Evolutionary conservation across 2,329 filamentous ascomycete species (phyloP), one percentile per base, ranked within the genome.

Genomic region (Colletotrichum sp.): DNA sequence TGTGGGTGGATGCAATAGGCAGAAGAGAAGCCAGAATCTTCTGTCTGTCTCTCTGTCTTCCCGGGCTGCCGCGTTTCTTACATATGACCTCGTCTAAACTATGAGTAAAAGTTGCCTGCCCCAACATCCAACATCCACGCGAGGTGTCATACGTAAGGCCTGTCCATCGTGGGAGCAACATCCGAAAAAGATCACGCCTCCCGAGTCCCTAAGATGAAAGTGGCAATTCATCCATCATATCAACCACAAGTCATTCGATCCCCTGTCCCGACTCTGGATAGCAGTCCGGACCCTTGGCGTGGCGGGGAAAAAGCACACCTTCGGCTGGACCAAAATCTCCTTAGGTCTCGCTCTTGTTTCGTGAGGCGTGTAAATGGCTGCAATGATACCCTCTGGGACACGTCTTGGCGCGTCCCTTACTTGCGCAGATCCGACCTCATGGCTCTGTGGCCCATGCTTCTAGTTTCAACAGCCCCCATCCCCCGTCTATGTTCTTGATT

Each of bases 341-440:
- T 32, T 22, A 52, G 71, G 70, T 74, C 74, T 74, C 70, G 74
- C 30, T 69, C 44, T 55, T 52, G 74, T 76, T 76, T 76, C 74
- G 74, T 22, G 57, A 66, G 36, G 70, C 32, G 55, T 74, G 60
- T 39, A 19, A 15, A 32, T 39, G 16, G 59, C 65, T 34, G 64
- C 59, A 64, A 73, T 74, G 64, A 60, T 76, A 69, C 65, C 48
- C 59, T 76, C 27, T 69, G 64, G 57, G 12, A 74, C 74, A 65
- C 34, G 61, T 34, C 73, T 61, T 69, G 57, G 69, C 69, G 48
- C 30, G 55, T 68, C 44, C 63, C 27, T 67, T 72, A 28, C 32
- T 65, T 63, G 44, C 57, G 59, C 22, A 68, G 57, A 74, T 69
- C 71, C 71, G 48, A 66, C 48, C 32, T 68, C 22, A 68, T 34